phyloP scores from a whole-genome alignment of 2,329 filamentous ascomycete genomes.

The Aspergillus texensis region DNA sequence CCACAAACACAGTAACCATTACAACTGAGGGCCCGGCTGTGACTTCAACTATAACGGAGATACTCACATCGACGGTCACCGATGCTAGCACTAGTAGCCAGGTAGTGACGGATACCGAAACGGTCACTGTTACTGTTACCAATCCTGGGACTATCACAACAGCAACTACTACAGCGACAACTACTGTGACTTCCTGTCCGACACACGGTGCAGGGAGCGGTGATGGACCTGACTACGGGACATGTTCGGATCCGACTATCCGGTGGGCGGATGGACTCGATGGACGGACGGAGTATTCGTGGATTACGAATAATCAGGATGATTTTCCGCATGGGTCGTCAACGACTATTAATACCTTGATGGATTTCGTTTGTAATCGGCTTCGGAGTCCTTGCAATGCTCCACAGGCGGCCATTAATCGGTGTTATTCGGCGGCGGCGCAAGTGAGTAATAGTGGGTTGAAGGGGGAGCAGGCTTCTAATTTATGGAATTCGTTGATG shows the following conservation, averaged over 20 bases:
- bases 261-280: conserved; percentile 16
- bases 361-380: conserved; percentile 21
- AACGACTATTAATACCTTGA: conserved; percentile 13
- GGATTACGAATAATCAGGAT: conserved; percentile 17
- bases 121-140: neutral
- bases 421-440: conserved; percentile 15
- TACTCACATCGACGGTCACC: neutral
- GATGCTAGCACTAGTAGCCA: neutral
- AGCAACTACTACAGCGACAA: conserved; percentile 31
- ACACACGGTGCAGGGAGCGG: neutral
- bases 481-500: conserved; percentile 25
- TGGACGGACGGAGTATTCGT: conserved; percentile 7
- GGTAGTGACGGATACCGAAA: neutral
- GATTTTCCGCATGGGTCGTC: conserved; percentile 18
- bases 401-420: conserved; percentile 18
- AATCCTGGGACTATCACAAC: neutral
- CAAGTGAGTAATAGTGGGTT: conserved; percentile 10
- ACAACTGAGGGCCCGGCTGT: neutral
- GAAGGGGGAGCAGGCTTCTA: conserved; percentile 18
- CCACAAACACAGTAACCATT: neutral
- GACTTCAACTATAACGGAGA: neutral
- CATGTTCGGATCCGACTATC: neutral
- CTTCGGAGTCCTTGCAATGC: conserved; percentile 23
- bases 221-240: conserved; percentile 6
- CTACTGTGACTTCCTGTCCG: neutral